Evolutionary conservation across 2,329 filamentous ascomycete genomes (phyloP).

Genomic region (Colletotrichum sp.): DNA sequence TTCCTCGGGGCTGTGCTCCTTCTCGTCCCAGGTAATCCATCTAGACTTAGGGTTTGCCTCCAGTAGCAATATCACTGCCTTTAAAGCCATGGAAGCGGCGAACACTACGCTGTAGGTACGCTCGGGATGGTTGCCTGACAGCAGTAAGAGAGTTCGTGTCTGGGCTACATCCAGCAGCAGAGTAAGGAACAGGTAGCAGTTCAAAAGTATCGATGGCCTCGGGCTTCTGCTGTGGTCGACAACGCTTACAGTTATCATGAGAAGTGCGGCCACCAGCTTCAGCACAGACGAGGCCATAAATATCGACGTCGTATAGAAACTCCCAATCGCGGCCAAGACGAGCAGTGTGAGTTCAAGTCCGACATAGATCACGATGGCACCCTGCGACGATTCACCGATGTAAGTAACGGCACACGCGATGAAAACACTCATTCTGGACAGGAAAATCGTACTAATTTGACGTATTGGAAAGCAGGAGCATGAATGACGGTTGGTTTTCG

Average conservation of each 20-base stretch:
- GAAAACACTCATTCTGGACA: too few relatives aligned
- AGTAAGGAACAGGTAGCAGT: conserved; percentile 44
- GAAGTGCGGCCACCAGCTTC: conserved; percentile 31
- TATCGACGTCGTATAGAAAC: background rate
- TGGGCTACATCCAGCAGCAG: conserved; percentile 48
- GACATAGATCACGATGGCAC: too few relatives aligned
- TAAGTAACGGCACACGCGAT: too few relatives aligned
- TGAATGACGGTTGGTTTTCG: conserved; percentile 32
- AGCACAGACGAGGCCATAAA: conserved; percentile 22
- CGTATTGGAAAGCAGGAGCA: conserved; percentile 30
- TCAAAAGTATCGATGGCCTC: conserved; percentile 48
- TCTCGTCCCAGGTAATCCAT: conserved; percentile 42
- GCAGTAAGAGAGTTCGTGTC: conserved; percentile 47
- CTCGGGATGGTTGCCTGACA: conserved; percentile 17
- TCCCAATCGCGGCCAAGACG: too few relatives aligned
- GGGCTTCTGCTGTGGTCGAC: conserved; percentile 34
- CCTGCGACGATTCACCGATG: too few relatives aligned
- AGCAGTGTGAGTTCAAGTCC: too few relatives aligned
- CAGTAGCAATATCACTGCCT: conserved; percentile 38
- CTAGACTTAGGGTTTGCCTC: conserved; percentile 42
- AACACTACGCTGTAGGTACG: conserved; percentile 35
- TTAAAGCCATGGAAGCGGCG: conserved; percentile 37
- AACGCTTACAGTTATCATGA: conserved; percentile 32
- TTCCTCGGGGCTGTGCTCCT: conserved; percentile 43
- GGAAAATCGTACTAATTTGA: conserved; percentile 23